Base-by-base conservation (phyloP, 371 early-diverging fungal genomes). In the Mucor mucedo region DNA sequence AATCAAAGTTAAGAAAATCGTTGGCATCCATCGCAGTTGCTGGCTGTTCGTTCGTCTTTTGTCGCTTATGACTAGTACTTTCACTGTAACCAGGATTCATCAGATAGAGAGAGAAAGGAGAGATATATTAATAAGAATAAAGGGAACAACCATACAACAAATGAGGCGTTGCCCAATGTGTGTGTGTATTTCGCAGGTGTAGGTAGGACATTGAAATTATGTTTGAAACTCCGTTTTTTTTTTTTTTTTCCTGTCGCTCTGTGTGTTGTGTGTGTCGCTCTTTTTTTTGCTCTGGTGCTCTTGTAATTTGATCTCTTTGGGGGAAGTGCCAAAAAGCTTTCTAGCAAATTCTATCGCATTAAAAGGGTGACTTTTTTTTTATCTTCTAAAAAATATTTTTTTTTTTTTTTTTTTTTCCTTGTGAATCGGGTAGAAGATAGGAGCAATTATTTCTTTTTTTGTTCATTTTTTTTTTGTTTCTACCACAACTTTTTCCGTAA, bases 1-100 rank as follows among this genome's bases (percentile, higher is more conserved):
- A 66, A 8, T 66, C 63, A 21, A 66, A 66, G 29, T 66, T 66
- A 4, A 66, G 41, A 56, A 66, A 66, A 33, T 57, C 63, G 35
- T 35, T 35, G 8, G 35, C 35, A 35, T 35, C 35, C 35, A 21
- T 21, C 21, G 21, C 21, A 21, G 21, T 35, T 0, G 62, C 40
- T 21, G 55, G 39, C 32, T 50, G 33, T 30, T 48, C 27, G n/a
- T 5, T 56, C n/a, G 41, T 41, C n/a, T 55, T 61, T 35, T 61
- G 61, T 28, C 54, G 7, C 11, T 61, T 61, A 42, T 60, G 52
- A 35, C 53, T 45, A 38, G 2, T 5, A 35, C 45, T 28, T 32
- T 52, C 57, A 33, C 16, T 42, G 9, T 52, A n/a, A 6, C 8
- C 35, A 35, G 35, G 35, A 9, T 47, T 21, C 47, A 47, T 47